A percentile compares a stretch with the other conserved stretches of the same genome.
These are phyloP conservation scores for Pythium phragmiticola DNA, from an alignment of 352 stramenopile species.

Conservation along the genomic window DNA sequence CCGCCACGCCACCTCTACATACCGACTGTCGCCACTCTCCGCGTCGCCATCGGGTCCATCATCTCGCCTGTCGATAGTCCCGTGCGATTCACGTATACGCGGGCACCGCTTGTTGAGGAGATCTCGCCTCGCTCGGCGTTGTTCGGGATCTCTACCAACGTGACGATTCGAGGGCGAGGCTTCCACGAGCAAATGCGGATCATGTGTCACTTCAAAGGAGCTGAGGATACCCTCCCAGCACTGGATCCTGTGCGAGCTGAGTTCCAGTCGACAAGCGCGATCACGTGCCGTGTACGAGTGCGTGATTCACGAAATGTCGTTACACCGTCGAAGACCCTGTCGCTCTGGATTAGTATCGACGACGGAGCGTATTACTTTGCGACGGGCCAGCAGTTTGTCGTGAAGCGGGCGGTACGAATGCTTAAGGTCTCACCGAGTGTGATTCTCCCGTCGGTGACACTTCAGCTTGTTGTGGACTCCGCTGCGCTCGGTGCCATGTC, in stretches of 20 bases:
- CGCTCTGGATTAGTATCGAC: slow-evolving; percentile 25
- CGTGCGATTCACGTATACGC: slow-evolving; percentile 19
- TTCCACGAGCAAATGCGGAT: slow-evolving; percentile 9
- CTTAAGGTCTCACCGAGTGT: slow-evolving; percentile 10
- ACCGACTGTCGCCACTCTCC: not conserved
- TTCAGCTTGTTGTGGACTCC: slow-evolving; percentile 6
- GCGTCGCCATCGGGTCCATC: slow-evolving; percentile 12
- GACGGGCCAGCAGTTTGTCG: slow-evolving; percentile 14
- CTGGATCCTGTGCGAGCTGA: slow-evolving; percentile 1
- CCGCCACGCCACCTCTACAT: slow-evolving; percentile 16
- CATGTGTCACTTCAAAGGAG: slow-evolving; percentile 12
- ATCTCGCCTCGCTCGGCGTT: slow-evolving; percentile 15
- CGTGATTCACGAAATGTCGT: not conserved
- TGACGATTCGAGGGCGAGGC: slow-evolving; percentile 15
- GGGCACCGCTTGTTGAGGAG: slow-evolving; percentile 2
- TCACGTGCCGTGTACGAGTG: slow-evolving; percentile 8
- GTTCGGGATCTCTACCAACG: not conserved
- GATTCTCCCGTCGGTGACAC: slow-evolving; percentile 17
- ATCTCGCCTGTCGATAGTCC: not conserved
- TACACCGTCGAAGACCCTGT: not conserved
- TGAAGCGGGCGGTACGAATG: slow-evolving; percentile 9
- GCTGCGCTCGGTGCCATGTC: not conserved
- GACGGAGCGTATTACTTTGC: slow-evolving; percentile 17
- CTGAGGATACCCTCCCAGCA: not conserved
- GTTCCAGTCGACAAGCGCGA: slow-evolving; percentile 6